Conservation (phyloP, 2,329 filamentous ascomycete species). For the Colletotrichum incanum region DNA sequence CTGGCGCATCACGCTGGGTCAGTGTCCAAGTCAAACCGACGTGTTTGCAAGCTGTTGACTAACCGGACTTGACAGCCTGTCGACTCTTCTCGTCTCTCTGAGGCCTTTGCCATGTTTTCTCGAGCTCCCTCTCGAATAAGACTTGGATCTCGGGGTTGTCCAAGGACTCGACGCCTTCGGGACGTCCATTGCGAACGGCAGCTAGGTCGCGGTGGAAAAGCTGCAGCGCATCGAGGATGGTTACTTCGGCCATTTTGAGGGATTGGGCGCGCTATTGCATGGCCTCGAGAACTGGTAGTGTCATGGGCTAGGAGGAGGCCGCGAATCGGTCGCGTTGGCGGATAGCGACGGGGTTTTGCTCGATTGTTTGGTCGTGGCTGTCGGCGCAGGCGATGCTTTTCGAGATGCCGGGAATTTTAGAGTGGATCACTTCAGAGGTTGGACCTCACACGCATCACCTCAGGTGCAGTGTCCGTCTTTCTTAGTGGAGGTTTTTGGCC, state of each 20-base stretch:
- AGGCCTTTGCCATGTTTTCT: conserved; percentile 82
- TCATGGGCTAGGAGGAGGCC: conserved; percentile 36
- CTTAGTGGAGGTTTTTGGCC: conserved; percentile 7
- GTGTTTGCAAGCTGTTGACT: conserved; percentile 45
- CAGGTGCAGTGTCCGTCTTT: conserved; percentile 1
- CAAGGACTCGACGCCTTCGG: conserved; percentile 74
- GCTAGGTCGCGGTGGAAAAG: conserved; percentile 89
- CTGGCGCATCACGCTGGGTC: conserved; percentile 61
- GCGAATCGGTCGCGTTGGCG: conserved; percentile 41
- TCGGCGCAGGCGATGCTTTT: conserved; percentile 32
- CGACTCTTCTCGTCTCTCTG: conserved; percentile 83
- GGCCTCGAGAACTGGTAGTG: conserved; percentile 45
- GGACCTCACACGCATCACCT: conserved; percentile 1
- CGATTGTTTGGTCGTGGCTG: conserved; percentile 18
- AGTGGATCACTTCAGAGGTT: conserved; percentile 35
- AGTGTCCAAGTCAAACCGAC: conserved; percentile 4
- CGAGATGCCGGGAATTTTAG: conserved; percentile 44
- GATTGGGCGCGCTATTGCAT: conserved; percentile 63
- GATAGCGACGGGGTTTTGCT: conserved; percentile 19
- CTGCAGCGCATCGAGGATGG: conserved; percentile 83
- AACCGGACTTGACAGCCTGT: conserved; percentile 78
- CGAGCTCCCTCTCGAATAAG: conserved; percentile 80
- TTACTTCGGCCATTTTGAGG: conserved; percentile 79
- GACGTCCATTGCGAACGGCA: conserved; percentile 79
- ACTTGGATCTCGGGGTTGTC: conserved; percentile 80